These are phyloP conservation scores for Fusarium xyrophilum DNA, from an alignment of 2,329 filamentous ascomycete genomes.

Conservation along the genomic window DNA sequence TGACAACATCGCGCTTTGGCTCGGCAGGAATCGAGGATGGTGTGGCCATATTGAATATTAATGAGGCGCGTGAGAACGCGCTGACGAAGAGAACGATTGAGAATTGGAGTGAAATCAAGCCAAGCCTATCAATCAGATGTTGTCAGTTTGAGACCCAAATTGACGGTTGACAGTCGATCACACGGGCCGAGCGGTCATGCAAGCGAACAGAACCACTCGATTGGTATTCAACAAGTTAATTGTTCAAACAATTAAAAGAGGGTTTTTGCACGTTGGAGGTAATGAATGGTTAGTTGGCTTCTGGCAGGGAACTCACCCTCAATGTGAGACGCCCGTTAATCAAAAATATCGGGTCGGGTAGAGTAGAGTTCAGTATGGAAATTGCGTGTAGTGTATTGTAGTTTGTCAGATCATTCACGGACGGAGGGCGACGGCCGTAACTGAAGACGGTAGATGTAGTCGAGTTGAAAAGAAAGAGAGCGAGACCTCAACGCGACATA, in stretches of 20 bases:
- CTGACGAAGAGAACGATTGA: constrained; percentile 14
- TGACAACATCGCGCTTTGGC: constrained; percentile 47
- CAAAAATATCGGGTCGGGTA: constrained; percentile 16
- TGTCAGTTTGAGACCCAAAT: constrained; percentile 17
- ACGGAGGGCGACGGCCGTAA: constrained; percentile 20
- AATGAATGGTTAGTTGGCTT: not conserved
- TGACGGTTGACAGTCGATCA: constrained; percentile 7
- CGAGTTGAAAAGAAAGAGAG: constrained; percentile 16
- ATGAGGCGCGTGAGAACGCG: constrained; percentile 8
- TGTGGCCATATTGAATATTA: constrained; percentile 45
- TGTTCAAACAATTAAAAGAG: not conserved
- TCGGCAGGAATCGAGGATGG: constrained; percentile 42
- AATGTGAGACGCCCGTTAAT: constrained; percentile 23
- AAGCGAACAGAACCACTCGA: constrained; percentile 14
- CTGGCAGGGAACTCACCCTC: constrained; percentile 31
- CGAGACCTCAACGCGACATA: constrained; percentile 34
- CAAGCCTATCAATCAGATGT: constrained; percentile 15
- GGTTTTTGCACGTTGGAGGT: constrained; percentile 16
- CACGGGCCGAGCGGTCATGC: constrained; percentile 2
- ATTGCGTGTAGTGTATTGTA: not conserved
- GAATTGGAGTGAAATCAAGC: constrained; percentile 6
- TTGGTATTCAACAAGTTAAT: constrained; percentile 12
- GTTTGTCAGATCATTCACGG: constrained; percentile 23
- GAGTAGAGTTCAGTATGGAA: not conserved
- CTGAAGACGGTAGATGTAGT: constrained; percentile 10